phyloP scores from a whole-genome alignment of 2,329 filamentous ascomycete genomes.

The Aspergillus thermomutatus region DNA sequence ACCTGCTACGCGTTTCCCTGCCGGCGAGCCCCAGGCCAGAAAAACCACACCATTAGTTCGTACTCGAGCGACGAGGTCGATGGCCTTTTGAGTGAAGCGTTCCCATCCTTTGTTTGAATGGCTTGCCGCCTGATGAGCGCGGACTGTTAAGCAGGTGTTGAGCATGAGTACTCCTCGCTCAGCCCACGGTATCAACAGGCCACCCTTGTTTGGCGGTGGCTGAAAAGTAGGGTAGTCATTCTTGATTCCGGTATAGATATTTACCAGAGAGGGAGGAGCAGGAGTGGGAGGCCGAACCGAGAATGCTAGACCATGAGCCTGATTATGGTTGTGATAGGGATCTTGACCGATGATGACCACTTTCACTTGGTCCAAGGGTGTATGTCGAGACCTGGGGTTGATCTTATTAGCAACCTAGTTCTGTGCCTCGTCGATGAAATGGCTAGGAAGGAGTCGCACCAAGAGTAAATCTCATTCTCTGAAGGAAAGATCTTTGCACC shows the following conservation, averaged over 20 bases:
- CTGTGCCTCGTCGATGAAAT: not conserved
- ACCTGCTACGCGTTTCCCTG: slow-evolving; percentile 71
- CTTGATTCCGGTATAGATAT: slow-evolving; percentile 86
- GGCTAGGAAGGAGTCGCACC: slow-evolving; percentile 53
- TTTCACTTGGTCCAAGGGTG: slow-evolving; percentile 83
- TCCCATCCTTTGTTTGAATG: slow-evolving; percentile 91
- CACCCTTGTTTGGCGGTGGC: slow-evolving; percentile 71
- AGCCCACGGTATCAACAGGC: slow-evolving; percentile 88
- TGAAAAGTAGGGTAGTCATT: slow-evolving; percentile 83
- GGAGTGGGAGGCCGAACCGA: slow-evolving; percentile 85
- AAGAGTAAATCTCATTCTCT: slow-evolving; percentile 85
- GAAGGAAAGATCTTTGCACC: slow-evolving; percentile 85
- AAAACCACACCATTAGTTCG: slow-evolving; percentile 84
- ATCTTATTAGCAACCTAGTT: slow-evolving; percentile 15
- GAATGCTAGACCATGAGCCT: slow-evolving; percentile 95
- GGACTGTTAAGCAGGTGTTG: slow-evolving; percentile 92
- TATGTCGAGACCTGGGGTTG: slow-evolving; percentile 78
- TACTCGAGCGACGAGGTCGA: slow-evolving; percentile 78
- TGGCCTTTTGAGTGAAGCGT: slow-evolving; percentile 82
- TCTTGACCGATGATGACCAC: slow-evolving; percentile 94
- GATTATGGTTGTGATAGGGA: slow-evolving; percentile 92
- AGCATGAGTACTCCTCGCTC: slow-evolving; percentile 88
- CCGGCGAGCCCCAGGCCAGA: slow-evolving; percentile 86
- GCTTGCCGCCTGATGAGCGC: slow-evolving; percentile 80
- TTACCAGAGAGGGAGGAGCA: slow-evolving; percentile 83